Conservation (phyloP, 2,329 filamentous ascomycete genomes). For the Xylariaceae sp. region DNA sequence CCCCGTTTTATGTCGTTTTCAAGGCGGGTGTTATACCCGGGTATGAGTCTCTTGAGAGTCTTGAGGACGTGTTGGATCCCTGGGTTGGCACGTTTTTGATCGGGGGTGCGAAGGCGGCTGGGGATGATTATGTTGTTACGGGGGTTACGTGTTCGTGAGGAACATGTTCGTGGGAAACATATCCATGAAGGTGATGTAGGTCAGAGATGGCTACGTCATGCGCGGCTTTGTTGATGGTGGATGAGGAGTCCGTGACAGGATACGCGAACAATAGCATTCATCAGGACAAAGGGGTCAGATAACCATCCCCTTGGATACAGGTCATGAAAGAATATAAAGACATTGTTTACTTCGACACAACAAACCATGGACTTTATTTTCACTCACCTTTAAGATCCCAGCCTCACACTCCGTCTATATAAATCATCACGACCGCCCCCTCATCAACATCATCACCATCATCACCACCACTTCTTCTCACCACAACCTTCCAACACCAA, state of each 20-base stretch:
- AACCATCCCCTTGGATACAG: no score
- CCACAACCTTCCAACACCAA: not conserved
- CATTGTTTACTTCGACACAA: not conserved
- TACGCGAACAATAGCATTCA: not conserved
- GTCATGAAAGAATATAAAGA: not conserved
- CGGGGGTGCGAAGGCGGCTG: slow-evolving; percentile 2
- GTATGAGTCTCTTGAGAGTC: not conserved
- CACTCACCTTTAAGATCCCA: no score
- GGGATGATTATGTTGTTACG: slow-evolving; percentile 11
- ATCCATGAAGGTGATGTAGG: not conserved
- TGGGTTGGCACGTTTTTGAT: slow-evolving; percentile 18
- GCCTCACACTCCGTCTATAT: no score
- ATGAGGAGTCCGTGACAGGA: no score
- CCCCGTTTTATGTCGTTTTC: slow-evolving; percentile 15
- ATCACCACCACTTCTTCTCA: not conserved
- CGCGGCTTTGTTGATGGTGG: no score
- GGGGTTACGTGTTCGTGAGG: slow-evolving; percentile 7
- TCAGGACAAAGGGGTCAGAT: not conserved
- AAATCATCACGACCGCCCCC: not conserved
- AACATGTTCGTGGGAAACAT: no score
- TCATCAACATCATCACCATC: no score
- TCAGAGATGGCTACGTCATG: no score
- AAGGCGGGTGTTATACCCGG: slow-evolving; percentile 10
- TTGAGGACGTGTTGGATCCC: slow-evolving; percentile 6
- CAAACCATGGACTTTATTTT: not conserved